phyloP scores from a whole-genome alignment of 2,329 filamentous ascomycete species.

The Peltaster fructicola region DNA sequence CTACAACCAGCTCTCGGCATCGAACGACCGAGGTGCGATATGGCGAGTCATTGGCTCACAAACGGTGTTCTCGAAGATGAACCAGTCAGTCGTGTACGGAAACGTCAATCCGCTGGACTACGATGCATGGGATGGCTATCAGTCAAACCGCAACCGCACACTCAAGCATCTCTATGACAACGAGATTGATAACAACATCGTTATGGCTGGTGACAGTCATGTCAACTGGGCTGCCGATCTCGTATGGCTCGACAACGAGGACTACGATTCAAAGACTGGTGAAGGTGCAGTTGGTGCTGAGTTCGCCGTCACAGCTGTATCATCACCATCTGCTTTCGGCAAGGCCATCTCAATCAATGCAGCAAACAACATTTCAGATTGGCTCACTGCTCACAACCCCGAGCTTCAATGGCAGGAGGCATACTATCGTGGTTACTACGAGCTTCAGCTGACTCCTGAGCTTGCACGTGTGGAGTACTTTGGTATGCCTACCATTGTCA shows the following conservation, averaged over 20 bases:
- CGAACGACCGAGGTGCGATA: conserved; percentile 44
- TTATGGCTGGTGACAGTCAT: conserved; percentile 55
- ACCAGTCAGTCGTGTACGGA: conserved; percentile 28
- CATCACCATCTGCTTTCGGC: conserved; percentile 40
- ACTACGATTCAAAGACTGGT: conserved; percentile 17
- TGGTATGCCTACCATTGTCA: conserved; percentile 41
- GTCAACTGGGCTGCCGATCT: conserved; percentile 38
- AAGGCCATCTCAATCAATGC: conserved; percentile 37
- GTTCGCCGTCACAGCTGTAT: conserved; percentile 48
- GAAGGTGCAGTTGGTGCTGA: conserved; percentile 28
- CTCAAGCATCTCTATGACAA: conserved; percentile 48
- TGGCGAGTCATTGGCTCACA: conserved; percentile 60
- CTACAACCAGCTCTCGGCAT: conserved; percentile 29
- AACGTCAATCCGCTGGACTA: conserved; percentile 31
- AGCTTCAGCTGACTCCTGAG: conserved; percentile 40
- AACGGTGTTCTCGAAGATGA: conserved; percentile 46
- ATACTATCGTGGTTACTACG: conserved; percentile 59
- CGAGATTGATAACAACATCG: conserved; percentile 54
- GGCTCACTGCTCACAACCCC: conserved; percentile 33
- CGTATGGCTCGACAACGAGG: conserved; percentile 23
- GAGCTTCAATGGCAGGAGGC: conserved; percentile 57
- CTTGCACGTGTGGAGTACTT: conserved; percentile 47
- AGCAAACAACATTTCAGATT: conserved; percentile 31
- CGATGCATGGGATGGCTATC: conserved; percentile 49
- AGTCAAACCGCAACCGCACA: conserved; percentile 53